These are phyloP conservation scores for Tolypocladium nubicola DNA, from an alignment of 2,329 filamentous ascomycete species.

Conservation along the genomic window DNA sequence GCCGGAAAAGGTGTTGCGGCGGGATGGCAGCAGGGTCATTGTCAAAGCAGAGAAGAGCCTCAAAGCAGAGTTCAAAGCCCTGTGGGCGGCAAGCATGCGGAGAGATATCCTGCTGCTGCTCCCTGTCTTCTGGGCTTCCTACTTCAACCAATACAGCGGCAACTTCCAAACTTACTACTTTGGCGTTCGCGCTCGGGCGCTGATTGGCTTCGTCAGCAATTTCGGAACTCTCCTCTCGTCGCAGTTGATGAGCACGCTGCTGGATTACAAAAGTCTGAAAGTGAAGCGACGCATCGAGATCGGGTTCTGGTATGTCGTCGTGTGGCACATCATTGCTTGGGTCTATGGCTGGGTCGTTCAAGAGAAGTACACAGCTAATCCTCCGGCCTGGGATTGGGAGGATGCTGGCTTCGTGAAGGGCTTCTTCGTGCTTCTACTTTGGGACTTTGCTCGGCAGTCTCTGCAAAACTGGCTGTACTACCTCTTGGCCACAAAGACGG, in stretches of 20 bases:
- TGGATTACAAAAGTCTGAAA: conserved; percentile 27
- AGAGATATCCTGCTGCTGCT: conserved; percentile 9
- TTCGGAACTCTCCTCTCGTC: conserved; percentile 28
- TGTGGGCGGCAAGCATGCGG: conserved; percentile 8
- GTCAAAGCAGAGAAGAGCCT: conserved; percentile 10
- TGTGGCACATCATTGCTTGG: conserved; percentile 36
- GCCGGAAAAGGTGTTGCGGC: conserved; percentile 15
- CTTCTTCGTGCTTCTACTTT: conserved; percentile 36
- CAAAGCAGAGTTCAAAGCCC: conserved; percentile 11
- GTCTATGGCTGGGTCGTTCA: conserved; percentile 42
- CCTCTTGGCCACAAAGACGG: conserved; percentile 41
- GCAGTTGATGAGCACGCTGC: conserved; percentile 29
- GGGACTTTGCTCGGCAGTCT: conserved; percentile 39
- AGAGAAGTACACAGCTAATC: conserved; percentile 34
- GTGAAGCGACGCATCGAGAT: conserved; percentile 29
- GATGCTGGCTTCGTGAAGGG: conserved; percentile 32
- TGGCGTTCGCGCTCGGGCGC: conserved; percentile 29
- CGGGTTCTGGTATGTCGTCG: conserved; percentile 34
- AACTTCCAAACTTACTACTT: conserved; percentile 33
- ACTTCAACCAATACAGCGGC: conserved; percentile 23
- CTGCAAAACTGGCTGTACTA: conserved; percentile 48
- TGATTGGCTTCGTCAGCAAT: conserved; percentile 32
- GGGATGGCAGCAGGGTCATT: conserved; percentile 13
- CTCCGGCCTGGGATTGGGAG: conserved; percentile 28
- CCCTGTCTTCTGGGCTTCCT: conserved; percentile 13